Base-by-base conservation (phyloP, 176 grass and related monocot species). In the Phoenix dactylifera region DNA sequence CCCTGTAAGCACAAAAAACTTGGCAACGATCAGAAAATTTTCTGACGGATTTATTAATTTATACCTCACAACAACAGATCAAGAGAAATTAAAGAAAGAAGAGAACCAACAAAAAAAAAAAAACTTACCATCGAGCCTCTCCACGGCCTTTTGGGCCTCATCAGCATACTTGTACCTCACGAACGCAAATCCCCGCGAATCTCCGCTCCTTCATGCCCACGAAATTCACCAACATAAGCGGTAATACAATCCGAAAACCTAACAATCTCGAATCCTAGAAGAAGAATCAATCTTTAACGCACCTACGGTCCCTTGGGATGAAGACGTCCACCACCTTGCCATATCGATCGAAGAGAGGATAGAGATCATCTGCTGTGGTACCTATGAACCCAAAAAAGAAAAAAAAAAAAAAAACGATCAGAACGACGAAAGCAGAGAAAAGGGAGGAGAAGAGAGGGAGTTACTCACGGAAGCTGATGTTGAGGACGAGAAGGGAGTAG, bases 151-250 rank as follows among this genome's bases (percentile, higher is more conserved):
- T 58, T 97, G 79, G 0, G 93, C 93, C 75, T 97, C 93, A 32
- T 97, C 87, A 70, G 83, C 88, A 28, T 91, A 85, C 70, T 97
- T 97, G 63, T 97, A 97, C 75, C 92, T 85, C 81, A 97, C 92
- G 62, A 97, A 97, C 23, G 87, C 92, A 35, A 97, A 91, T 0
- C 92, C 92, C 16, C 92, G 71, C 6, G 92, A 91, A 49, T 91
- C 92, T 9, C 87, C 92, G 61, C 72, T 88, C 73, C 92, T 97
- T 52, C 52, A 75, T 7, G 23, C 54, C 28, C 60, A 26, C 15
- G 29, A 62, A 62, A 77, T 51, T 51, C 3, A 79, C n/a, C 22
- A 30, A 19, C 56, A 51, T 22, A 55, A 10, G 15, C 32, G 16
- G 49, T 16, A 26, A 55, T 55, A 55, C 7, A 74, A 19, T 64